Evolutionary conservation across 345 rosid species (phyloP), one percentile per base, ranked within the genome.

Genomic region (Ceriops zippeliana): DNA sequence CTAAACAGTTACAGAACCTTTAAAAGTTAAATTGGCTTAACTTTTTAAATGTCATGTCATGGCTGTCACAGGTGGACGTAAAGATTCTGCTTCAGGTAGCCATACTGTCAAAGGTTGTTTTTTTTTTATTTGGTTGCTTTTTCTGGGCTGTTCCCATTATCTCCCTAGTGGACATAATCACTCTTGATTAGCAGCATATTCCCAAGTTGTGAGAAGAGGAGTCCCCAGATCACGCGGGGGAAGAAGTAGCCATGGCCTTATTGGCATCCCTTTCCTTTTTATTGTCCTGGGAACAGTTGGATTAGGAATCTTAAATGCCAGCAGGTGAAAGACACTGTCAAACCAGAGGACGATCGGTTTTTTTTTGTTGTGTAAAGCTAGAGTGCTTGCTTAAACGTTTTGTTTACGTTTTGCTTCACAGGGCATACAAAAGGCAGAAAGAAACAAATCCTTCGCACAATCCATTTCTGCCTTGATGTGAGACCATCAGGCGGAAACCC

Each of bases 381-480:
- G 30, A 32, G 21, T 27, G 32, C 19, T 21, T 35, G 52, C 35
- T 53, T 32, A 32, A 20, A 34, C 31, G 31, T 17, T 47, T 5
- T 19, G 56, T 16, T 35, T 35, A 24, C 61, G 31, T 74, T 74
- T 32, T 71, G 76, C 49, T 68, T 58, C 57, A 57, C 88, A 87
- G 96, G 90, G 92, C 93, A 26, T 90, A 89, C 78, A 86, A 73
- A 78, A 79, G 72, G 87, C 91, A 90, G 72, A 87, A 83, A 73
- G 87, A 84, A 65, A 75, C 80, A 4, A 75, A 65, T 63, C 89
- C 97, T 32, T 90, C 96, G 42, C 91, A 83, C 85, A 87, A 90
- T 74, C 97, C 98, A 7, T 93, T 93, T 76, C 97, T 93, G 51
- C 96, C 96, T 57, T 87, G 81, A 87, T 63, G 49, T 31, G 49